Evolutionary conservation across 2,329 filamentous ascomycete species (phyloP).

Genomic region (Rhynchosporium graminicola): DNA sequence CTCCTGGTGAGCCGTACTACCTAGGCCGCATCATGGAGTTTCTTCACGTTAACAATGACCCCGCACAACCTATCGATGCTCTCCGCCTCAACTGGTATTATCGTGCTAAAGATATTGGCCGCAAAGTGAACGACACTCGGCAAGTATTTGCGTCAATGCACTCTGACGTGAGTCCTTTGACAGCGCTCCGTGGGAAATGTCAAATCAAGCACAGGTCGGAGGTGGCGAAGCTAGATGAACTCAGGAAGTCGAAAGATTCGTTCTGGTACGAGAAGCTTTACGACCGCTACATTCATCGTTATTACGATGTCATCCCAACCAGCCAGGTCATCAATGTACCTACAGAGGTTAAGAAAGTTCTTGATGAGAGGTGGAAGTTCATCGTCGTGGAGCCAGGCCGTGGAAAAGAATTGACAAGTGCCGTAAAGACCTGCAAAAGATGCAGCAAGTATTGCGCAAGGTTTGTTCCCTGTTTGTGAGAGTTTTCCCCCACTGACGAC

Average conservation of each 20-base stretch:
- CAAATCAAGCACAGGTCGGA: conserved; percentile 86
- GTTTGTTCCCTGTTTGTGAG: conserved; percentile 52
- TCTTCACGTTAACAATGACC: conserved; percentile 76
- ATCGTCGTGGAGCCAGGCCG: conserved; percentile 92
- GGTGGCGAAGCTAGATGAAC: conserved; percentile 78
- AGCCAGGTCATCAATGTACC: conserved; percentile 94
- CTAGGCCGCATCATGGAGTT: conserved; percentile 98
- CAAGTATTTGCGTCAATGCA: conserved; percentile 97
- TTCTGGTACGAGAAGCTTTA: conserved; percentile 99
- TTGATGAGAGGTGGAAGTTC: conserved; percentile 96
- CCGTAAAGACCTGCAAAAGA: conserved; percentile 93
- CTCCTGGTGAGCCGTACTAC: conserved; percentile 97
- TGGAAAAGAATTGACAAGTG: conserved; percentile 92
- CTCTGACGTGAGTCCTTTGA: conserved; percentile 91
- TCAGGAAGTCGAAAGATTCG: conserved; percentile 79
- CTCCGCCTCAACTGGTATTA: conserved; percentile 98
- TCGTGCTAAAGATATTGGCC: conserved; percentile 90
- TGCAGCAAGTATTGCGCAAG: conserved; percentile 89
- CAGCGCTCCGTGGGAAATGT: conserved; percentile 90
- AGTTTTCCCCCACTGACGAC: conserved; percentile 19
- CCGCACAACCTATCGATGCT: conserved; percentile 73
- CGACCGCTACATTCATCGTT: conserved; percentile 96
- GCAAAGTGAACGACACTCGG: conserved; percentile 87
- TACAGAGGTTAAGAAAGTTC: conserved; percentile 88
- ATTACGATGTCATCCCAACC: conserved; percentile 95